Evolutionary conservation across 176 grass and related monocot species (phyloP).

Genomic region (Juncus effusus): DNA sequence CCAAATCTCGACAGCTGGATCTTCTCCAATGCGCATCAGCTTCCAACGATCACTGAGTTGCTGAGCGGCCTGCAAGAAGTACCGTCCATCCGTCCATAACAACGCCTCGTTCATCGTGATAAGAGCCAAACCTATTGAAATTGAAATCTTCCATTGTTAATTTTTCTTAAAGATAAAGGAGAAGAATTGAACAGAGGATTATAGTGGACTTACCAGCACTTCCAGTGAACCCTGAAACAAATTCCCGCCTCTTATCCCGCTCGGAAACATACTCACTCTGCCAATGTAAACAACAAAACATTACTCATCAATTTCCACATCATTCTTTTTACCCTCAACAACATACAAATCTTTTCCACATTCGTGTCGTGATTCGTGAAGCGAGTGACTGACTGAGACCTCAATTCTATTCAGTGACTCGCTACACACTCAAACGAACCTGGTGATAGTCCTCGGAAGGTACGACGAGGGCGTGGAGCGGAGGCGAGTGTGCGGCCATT

Average conservation of each 20-base stretch:
- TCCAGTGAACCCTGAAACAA: conserved; percentile 84
- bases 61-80: conserved; percentile 85
- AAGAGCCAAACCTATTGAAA: conserved; percentile 78
- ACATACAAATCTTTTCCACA: neutral
- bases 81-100: conserved; percentile 93
- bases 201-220: conserved; percentile 59
- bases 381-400: neutral
- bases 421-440: conserved; percentile 24
- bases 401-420: neutral
- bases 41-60: conserved; percentile 69
- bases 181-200: neutral
- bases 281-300: conserved; percentile 5
- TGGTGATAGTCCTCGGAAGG: conserved; percentile 96
- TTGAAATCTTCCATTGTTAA: conserved; percentile 6
- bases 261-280: conserved; percentile 98
- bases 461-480: conserved; percentile 70
- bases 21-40: conserved; percentile 97
- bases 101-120: conserved; percentile 83
- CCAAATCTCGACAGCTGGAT: conserved; percentile 69
- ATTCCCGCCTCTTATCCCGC: conserved; percentile 79
- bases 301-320: neutral
- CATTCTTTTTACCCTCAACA: neutral
- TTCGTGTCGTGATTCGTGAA: no score
- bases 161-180: conserved; percentile 1
- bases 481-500: conserved; percentile 79